Evolutionary conservation across 179 eudicot genomes (phyloP).

Genomic region (Spinacia oleracea): DNA sequence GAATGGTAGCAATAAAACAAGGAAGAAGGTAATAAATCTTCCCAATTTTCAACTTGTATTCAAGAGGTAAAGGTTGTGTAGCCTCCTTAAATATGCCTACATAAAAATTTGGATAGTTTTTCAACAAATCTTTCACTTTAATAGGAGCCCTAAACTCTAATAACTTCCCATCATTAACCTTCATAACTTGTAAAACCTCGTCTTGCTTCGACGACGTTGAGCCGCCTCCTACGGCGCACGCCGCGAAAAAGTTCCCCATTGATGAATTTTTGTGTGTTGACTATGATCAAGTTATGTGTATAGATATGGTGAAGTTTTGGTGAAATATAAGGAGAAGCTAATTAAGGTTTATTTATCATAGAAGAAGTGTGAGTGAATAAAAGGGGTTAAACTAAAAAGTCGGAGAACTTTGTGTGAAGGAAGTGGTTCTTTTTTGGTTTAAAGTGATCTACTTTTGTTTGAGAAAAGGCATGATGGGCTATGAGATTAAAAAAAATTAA

Average conservation of each 20-base stretch:
- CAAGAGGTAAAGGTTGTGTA: constrained; percentile 42
- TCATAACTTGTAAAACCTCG: constrained; percentile 38
- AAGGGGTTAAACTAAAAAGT: constrained; percentile 35
- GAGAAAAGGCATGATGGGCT: constrained; percentile 29
- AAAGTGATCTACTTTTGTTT: constrained; percentile 28
- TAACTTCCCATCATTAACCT: constrained; percentile 42
- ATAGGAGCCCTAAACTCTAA: constrained; percentile 42
- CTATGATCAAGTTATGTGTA: constrained; percentile 4
- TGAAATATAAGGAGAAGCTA: constrained; percentile 14
- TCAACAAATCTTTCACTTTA: constrained; percentile 35
- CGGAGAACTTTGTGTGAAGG: constrained; percentile 38
- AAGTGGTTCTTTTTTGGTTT: not conserved
- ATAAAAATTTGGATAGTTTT: constrained; percentile 30
- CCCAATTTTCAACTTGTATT: constrained; percentile 38
- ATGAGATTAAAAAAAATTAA: constrained; percentile 1
- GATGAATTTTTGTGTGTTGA: constrained; percentile 9
- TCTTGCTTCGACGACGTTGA: not conserved
- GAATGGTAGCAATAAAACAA: not conserved
- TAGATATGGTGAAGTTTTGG: constrained; percentile 21
- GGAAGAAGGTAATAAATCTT: constrained; percentile 44
- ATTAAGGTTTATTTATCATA: constrained; percentile 26
- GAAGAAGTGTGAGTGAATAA: constrained; percentile 19
- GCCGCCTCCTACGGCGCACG: constrained; percentile 24
- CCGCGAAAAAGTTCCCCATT: constrained; percentile 51
- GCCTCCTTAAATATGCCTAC: constrained; percentile 43